Conservation (phyloP, 345 rosid genomes). For the Euphorbia lathyris region DNA sequence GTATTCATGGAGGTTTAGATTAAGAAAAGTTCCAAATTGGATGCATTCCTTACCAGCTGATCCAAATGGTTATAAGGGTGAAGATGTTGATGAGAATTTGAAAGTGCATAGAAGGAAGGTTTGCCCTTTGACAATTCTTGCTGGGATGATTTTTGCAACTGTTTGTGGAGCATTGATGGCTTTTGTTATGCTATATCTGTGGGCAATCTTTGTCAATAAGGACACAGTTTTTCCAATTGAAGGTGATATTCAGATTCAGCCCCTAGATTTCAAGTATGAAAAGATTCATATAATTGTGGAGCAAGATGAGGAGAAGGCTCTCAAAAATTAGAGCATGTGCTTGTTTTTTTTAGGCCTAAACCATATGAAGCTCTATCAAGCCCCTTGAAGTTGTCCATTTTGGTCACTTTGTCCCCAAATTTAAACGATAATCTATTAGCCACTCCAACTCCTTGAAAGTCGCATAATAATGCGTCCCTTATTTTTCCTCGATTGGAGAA, state of each 20-base stretch:
- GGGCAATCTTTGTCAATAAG: conserved; percentile 36
- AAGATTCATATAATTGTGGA: conserved; percentile 35
- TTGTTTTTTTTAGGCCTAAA: not conserved
- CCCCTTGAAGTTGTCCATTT: too few relatives aligned
- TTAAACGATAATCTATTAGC: too few relatives aligned
- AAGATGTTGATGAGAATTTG: conserved; percentile 8
- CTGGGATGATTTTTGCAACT: conserved; percentile 39
- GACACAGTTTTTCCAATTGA: conserved; percentile 25
- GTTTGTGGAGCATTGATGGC: conserved; percentile 47
- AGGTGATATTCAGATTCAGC: conserved; percentile 1
- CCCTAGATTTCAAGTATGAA: conserved; percentile 40
- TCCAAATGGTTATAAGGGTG: conserved; percentile 22
- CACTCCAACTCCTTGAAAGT: too few relatives aligned
- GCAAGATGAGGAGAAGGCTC: conserved; percentile 21
- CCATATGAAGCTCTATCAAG: too few relatives aligned
- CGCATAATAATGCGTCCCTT: too few relatives aligned
- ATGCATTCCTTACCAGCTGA: conserved; percentile 52
- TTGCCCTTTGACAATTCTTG: conserved; percentile 40
- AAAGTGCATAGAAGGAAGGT: conserved; percentile 16
- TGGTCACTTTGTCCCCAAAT: too few relatives aligned
- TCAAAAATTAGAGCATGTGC: conserved; percentile 14
- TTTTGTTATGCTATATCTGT: conserved; percentile 31
- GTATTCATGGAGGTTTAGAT: conserved; percentile 49
- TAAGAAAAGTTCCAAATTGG: conserved; percentile 27
- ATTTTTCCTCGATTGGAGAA: too few relatives aligned